Conservation (phyloP, 441 rosid species). For the Rhodomyrtus psidioides region DNA sequence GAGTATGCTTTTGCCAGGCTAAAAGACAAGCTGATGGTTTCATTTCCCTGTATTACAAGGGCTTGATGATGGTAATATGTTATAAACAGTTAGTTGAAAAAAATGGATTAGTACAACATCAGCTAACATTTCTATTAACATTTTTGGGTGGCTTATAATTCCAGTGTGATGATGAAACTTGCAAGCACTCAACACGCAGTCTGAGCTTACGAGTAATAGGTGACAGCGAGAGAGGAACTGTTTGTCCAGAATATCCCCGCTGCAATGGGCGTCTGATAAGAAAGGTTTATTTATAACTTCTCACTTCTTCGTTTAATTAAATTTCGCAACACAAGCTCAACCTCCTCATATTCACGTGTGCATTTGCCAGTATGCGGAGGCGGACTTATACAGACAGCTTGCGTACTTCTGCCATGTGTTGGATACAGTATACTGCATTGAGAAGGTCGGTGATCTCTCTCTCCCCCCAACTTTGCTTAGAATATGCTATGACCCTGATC, state of each 20-base stretch:
- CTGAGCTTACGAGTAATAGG: slow-evolving; percentile 61
- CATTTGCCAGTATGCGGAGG: slow-evolving; percentile 65
- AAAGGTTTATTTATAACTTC: slow-evolving; percentile 38
- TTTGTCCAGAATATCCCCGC: slow-evolving; percentile 88
- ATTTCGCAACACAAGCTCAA: not conserved
- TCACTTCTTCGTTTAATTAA: not conserved
- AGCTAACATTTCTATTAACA: not conserved
- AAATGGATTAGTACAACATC: not conserved
- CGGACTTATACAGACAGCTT: slow-evolving; percentile 88
- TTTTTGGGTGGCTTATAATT: not conserved
- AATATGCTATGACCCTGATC: not conserved
- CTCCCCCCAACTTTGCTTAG: not conserved
- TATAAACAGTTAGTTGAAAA: not conserved
- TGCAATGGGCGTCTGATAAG: slow-evolving; percentile 74
- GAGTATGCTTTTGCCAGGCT: slow-evolving; percentile 46
- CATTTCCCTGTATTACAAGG: slow-evolving; percentile 71
- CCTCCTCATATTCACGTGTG: not conserved
- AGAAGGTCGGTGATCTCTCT: slow-evolving; percentile 41
- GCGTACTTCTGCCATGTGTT: slow-evolving; percentile 70
- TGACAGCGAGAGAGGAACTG: slow-evolving; percentile 82
- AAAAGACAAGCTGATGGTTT: slow-evolving; percentile 73
- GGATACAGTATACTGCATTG: slow-evolving; percentile 57
- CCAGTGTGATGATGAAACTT: slow-evolving; percentile 96
- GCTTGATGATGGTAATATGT: slow-evolving; percentile 72
- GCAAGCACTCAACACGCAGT: slow-evolving; percentile 68